A percentile compares a stretch with the other conserved stretches of the same genome.
Conservation (phyloP, 352 stramenopile genomes). For the Pythium volutum region DNA sequence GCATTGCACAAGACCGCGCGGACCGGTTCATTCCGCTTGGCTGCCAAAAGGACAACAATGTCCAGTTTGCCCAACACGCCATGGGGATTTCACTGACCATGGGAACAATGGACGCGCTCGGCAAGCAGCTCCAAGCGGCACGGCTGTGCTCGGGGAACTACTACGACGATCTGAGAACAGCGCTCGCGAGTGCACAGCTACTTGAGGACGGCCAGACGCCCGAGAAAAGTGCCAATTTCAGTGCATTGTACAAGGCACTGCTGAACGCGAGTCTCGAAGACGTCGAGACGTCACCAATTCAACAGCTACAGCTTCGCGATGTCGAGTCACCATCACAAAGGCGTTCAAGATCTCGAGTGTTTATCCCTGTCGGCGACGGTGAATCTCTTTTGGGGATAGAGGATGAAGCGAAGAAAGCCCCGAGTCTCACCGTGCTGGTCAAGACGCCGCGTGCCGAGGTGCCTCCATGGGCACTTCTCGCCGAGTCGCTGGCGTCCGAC, state of each 20-base stretch:
- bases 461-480: slow-evolving; percentile 65
- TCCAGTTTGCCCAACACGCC: slow-evolving; percentile 74
- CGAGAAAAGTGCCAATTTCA: slow-evolving; percentile 30
- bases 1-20: neutral
- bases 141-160: slow-evolving; percentile 74
- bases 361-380: neutral
- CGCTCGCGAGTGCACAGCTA: slow-evolving; percentile 37
- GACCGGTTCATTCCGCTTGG: slow-evolving; percentile 61
- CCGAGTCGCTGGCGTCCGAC: slow-evolving; percentile 49
- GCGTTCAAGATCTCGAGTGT: neutral
- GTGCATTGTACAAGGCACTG: slow-evolving; percentile 46
- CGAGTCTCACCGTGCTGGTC: slow-evolving; percentile 37
- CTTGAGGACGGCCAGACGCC: slow-evolving; percentile 35
- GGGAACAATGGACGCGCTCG: slow-evolving; percentile 37
- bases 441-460: slow-evolving; percentile 55
- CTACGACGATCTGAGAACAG: slow-evolving; percentile 40
- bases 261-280: slow-evolving; percentile 36
- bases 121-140: slow-evolving; percentile 44
- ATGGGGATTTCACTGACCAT: slow-evolving; percentile 58
- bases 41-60: slow-evolving; percentile 74
- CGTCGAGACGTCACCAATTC: slow-evolving; percentile 18
- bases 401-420: neutral
- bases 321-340: neutral
- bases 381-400: neutral
- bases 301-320: slow-evolving; percentile 26